Base-by-base conservation (phyloP, 495 filamentous ascomycete genomes). In the Penicillium canescens region DNA sequence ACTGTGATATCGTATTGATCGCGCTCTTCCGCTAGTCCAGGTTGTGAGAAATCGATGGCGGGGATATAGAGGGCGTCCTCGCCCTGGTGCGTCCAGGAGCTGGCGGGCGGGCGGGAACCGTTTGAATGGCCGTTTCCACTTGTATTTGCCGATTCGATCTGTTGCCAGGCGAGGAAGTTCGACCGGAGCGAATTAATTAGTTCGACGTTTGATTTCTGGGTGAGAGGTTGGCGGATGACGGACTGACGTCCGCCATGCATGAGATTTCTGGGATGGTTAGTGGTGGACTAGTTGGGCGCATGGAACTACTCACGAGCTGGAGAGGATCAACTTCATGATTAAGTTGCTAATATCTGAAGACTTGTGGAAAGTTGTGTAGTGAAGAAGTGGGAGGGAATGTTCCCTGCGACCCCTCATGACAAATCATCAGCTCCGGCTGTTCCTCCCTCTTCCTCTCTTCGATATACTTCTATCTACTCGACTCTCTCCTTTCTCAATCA, bases 1-100 rank as follows among this genome's bases (percentile, higher is more conserved):
- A 90, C 85, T 1, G 92, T 97, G 66, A 96, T 95, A 70, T 96
- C 89, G 76, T 97, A 96, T 57, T 89, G 83, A 49, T 78, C 73
- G 5, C 86, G 78, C 59, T 94, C 89, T 65, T 96, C 92, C 24
- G 85, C 74, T 20, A 97, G 72, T 0, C 87, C 86, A 13, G 83
- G 81, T 33, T 77, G 68, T n/a, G 78, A 71, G 76, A 88, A 89
- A 65, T 91, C 83, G 48, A 90, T 82, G 38, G 85, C 79, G 34
- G 92, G 92, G 42, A 96, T 84, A 58, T 88, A 94, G 36, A 92
- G 79, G 3, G 76, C 75, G 35, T 74, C 77, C 7, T 76, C 79
- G 33, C 84, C 70, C 36, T 76, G 69, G 35, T 71, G 70, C 1
- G 90, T 96, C 92, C 91, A 96, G 16, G 72, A 52, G 9, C 28